Base-by-base conservation (phyloP, 208 protist species). In the Angomonas deanei region DNA sequence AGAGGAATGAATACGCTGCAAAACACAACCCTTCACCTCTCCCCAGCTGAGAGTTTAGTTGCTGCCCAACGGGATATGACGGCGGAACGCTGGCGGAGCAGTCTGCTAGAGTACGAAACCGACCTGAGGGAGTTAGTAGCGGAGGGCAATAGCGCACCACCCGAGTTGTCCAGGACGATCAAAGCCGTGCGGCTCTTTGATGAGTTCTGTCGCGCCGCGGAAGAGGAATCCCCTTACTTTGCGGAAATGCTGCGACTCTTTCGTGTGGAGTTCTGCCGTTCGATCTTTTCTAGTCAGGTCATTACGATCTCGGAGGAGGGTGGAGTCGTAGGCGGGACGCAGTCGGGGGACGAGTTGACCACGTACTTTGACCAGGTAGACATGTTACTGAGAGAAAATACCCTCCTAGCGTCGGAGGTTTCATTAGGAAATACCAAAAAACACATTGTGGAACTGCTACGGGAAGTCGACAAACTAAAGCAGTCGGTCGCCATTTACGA, bases 301-400 rank as follows among this genome's bases (percentile, higher is more conserved):
- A 55, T 68, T 31, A 13, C 61, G 15, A 2, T 17, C 0, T 23
- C 2, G 31, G 47, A 39, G 53, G 63, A 38, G 21, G 56, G 26
- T n/a, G 55, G 17, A 24, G 15, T 21, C 0, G 53, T 49, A 1
- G 46, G 50, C 1, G 39, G 24, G 3, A 54, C 17, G 8, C 27
- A 61, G 4, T 34, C 53, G 6, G 52, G n/a, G 11, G 27, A 24
- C 27, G 31, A 54, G 17, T 4, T 19, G 3, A 42, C n/a, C n/a
- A 26, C 88, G 0, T 95, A 91, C 62, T 96, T 96, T 80, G 83
- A 96, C 15, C 82, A 90, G 39, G 73, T 82, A 1, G 71, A 65
- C 13, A 76, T 64, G 4, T 58, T 96, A n/a, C 60, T 81, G 13
- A 74, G 85, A 28, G 81, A 92, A 42, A 92, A 91, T 55, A 81